Evolutionary conservation across 495 filamentous ascomycete genomes (phyloP).

Genomic region (Podospora appendiculata): DNA sequence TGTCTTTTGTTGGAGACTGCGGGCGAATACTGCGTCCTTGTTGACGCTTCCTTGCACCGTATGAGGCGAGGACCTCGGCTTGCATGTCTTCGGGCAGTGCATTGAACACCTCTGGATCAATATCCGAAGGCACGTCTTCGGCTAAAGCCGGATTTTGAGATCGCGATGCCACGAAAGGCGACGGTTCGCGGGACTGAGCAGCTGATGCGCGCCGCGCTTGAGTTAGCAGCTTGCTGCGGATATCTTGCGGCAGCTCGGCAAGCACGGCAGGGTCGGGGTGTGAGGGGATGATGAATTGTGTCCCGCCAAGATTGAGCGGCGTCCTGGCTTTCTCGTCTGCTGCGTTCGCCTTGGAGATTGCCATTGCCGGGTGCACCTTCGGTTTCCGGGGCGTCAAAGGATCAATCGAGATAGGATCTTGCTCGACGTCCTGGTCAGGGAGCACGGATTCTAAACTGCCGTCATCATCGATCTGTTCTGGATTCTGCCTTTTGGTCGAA

Average conservation of each 20-base stretch:
- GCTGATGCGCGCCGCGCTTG: conserved; percentile 23
- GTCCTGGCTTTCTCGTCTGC: conserved; percentile 52
- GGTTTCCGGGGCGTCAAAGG: conserved; percentile 61
- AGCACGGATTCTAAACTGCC: conserved; percentile 3
- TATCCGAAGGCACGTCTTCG: conserved; percentile 38
- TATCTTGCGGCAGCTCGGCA: conserved; percentile 71
- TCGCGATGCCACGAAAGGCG: conserved; percentile 16
- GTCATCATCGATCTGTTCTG: conserved; percentile 21
- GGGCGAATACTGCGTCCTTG: conserved; percentile 37
- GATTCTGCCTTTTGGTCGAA: conserved; percentile 21
- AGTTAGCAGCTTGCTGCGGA: conserved; percentile 60
- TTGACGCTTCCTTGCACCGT: conserved; percentile 28
- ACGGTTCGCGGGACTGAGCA: conserved; percentile 15
- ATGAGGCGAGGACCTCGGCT: conserved; percentile 67
- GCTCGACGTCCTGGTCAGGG: conserved; percentile 14
- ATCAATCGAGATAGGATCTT: conserved; percentile 40
- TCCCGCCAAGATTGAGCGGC: conserved; percentile 69
- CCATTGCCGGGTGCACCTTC: conserved; percentile 47
- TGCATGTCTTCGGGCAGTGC: conserved; percentile 79
- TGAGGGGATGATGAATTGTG: conserved; percentile 81
- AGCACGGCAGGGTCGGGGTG: conserved; percentile 69
- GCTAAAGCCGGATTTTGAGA: conserved; percentile 32
- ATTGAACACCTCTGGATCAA: conserved; percentile 67
- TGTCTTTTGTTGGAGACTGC: conserved; percentile 51
- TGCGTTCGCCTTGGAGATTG: conserved; percentile 44